These are phyloP conservation scores for Lenwebbia sp. DNA, from an alignment of 345 rosid genomes.

Conservation along the genomic window DNA sequence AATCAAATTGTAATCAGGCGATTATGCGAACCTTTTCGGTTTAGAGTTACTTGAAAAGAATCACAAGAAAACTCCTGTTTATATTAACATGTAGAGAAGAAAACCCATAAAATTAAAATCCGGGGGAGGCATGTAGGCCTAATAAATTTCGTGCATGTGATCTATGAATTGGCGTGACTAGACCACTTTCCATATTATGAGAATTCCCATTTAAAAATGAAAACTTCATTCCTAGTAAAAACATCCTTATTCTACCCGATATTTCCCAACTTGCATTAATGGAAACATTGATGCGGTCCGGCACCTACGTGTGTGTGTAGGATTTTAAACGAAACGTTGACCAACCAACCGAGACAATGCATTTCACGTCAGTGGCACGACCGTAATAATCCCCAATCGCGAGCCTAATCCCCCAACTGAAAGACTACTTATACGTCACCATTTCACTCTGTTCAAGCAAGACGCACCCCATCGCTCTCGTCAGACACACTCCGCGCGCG, in stretches of 20 bases:
- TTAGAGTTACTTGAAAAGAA: neutral
- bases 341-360: neutral
- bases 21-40: neutral
- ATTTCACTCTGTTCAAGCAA: neutral
- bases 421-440: neutral
- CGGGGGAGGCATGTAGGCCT: neutral
- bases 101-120: neutral
- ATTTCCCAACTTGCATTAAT: neutral
- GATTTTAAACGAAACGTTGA: neutral
- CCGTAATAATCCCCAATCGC: neutral
- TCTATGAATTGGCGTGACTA: neutral
- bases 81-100: neutral
- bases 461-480: neutral
- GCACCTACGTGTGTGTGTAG: neutral
- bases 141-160: neutral
- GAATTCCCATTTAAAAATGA: neutral
- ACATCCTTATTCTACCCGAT: neutral
- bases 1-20: accelerated
- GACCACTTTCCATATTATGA: neutral
- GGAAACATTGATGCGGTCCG: neutral
- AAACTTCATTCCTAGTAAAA: neutral
- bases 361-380: neutral
- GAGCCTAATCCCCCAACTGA: neutral
- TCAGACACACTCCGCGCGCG: neutral
- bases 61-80: neutral